Evolutionary conservation across 306 rosid genomes (phyloP).

Genomic region (Rubus parviflorus): DNA sequence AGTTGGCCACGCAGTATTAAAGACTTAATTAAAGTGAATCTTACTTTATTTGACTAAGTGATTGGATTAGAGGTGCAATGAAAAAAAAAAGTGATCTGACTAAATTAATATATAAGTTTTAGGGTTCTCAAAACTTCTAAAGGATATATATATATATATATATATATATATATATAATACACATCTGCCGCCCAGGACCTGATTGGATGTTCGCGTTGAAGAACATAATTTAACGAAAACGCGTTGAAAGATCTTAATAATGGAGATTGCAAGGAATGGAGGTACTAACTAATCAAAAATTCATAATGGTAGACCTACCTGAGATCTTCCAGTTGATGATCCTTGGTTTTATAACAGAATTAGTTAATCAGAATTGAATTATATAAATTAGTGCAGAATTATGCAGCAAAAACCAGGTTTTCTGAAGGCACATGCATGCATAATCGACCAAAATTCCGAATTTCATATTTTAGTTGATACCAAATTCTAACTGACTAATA

Average conservation of each 20-base stretch:
- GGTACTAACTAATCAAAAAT: constrained; percentile 15
- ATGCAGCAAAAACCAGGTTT: constrained; percentile 19
- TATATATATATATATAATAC: neutral
- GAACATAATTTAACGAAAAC: constrained; percentile 43
- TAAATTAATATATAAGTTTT: constrained; percentile 2
- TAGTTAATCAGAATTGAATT: constrained; percentile 9
- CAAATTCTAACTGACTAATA: constrained; percentile 16
- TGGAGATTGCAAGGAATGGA: neutral
- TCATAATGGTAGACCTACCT: constrained; percentile 31
- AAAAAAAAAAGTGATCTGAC: neutral
- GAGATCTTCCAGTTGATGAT: constrained; percentile 21
- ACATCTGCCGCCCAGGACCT: constrained; percentile 48
- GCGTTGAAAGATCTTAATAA: constrained; percentile 25
- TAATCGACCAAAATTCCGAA: constrained; percentile 68
- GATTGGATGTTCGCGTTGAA: constrained; percentile 23
- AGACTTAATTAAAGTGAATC: neutral
- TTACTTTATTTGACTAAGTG: neutral
- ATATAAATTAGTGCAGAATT: constrained; percentile 22
- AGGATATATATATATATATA: constrained; percentile 16
- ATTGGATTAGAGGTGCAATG: neutral
- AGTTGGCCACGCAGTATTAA: constrained; percentile 2
- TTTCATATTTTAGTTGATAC: constrained; percentile 33
- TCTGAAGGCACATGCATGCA: constrained; percentile 51
- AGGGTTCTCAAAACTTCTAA: constrained; percentile 31
- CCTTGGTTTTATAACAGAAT: constrained; percentile 1